Evolutionary conservation across 352 stramenopile genomes (phyloP), one percentile per base, ranked within the genome.

Genomic region (Phytophthora constricta): DNA sequence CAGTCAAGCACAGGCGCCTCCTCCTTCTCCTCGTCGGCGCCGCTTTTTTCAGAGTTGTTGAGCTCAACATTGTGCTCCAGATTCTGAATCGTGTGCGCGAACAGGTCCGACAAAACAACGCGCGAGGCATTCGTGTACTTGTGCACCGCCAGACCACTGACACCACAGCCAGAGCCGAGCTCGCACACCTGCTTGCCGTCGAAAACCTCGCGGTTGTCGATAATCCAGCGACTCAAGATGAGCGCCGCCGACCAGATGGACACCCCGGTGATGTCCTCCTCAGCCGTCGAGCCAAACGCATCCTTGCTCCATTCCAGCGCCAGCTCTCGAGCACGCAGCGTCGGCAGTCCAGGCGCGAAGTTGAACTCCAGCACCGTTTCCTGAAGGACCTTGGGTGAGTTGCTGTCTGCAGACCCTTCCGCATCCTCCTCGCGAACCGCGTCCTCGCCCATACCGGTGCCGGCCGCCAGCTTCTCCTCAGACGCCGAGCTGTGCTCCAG

Each of bases 231-330:
- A 77, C 83, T 92, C 26, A 96, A 57, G 43, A 96, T 84, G 1
- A 96, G 71, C 25, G 89, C 89, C 37, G 89, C 89, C n/a, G 89
- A 96, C 89, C 89, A 96, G 57, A 95, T 93, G 16, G 86, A 93
- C 10, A 96, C 86, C 17, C 89, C 89, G 2, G 89, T 96, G 48
- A 93, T 95, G 50, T 96, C 89, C 58, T 96, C 87, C 26, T 93
- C 84, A 1, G 87, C 89, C 7, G 74, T 91, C 9, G 83, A 85
- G 1, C 82, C 81, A 56, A 96, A 96, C 3, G 88, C 89, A 34
- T 91, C 84, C 54, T 91, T 90, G 55, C 84, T 81, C 87, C 87
- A 95, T 53, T 96, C 86, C 10, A 96, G 58, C 20, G 86, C 88
- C 27, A 96, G 71, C 68, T 96, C 89, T 20, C 89, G 82, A 1